A percentile compares a stretch with the other conserved stretches of the same genome.
phyloP scores from a whole-genome alignment of 148 eudicot genomes.

The Chenopodium berlandieri region DNA sequence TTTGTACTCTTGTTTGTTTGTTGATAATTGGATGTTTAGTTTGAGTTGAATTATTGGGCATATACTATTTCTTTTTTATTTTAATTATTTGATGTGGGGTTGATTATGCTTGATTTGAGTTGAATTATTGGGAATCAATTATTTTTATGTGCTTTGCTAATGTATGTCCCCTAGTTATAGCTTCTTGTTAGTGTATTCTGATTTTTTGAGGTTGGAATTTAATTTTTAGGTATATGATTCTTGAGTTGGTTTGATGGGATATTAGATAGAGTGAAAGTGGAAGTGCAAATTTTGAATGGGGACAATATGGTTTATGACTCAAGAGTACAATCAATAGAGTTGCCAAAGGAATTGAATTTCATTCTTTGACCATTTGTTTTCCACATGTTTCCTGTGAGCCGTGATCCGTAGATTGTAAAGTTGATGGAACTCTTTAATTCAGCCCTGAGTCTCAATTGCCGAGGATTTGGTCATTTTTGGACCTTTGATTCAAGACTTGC shows the following conservation, averaged over 20 bases:
- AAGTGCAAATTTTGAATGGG: neutral
- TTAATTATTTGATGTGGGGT: neutral
- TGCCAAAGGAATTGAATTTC: neutral
- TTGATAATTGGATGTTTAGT: neutral
- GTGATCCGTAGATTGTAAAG: neutral
- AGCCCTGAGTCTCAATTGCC: neutral
- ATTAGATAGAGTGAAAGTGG: neutral
- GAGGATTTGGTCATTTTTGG: neutral
- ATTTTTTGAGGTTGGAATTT: neutral
- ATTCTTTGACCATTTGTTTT: neutral
- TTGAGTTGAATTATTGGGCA: neutral
- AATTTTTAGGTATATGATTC: neutral
- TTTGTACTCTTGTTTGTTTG: neutral
- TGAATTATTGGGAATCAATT: neutral
- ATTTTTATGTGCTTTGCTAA: neutral
- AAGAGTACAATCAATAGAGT: neutral
- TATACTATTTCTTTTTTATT: neutral
- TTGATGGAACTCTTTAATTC: neutral
- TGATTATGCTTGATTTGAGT: conserved; percentile 9
- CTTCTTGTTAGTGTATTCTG: neutral
- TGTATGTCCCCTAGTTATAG: neutral
- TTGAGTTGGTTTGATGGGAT: neutral
- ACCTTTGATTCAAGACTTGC: neutral
- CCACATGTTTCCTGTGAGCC: neutral
- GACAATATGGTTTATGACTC: neutral